These are phyloP conservation scores for Aspergillus baeticus DNA, from an alignment of 495 filamentous ascomycete genomes.

Conservation along the genomic window DNA sequence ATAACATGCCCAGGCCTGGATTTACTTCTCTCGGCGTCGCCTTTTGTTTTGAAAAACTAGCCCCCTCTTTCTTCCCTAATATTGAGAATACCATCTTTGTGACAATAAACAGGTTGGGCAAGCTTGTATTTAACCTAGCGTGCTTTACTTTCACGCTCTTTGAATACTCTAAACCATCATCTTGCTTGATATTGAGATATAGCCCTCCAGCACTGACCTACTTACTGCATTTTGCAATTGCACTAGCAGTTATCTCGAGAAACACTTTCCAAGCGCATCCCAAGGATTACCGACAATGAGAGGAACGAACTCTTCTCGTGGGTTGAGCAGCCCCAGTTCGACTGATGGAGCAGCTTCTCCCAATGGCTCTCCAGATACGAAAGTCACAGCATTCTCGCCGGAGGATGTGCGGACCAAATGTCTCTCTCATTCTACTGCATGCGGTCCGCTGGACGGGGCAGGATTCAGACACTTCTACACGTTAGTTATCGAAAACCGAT, in stretches of 20 bases:
- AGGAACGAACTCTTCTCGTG: conserved; percentile 24
- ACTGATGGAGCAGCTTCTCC: conserved; percentile 54
- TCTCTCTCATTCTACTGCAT: conserved; percentile 15
- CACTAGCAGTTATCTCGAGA: no score
- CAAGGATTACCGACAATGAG: no score
- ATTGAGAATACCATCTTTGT: not conserved
- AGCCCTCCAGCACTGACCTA: no score
- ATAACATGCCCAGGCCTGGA: not conserved
- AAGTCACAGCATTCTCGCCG: conserved; percentile 62
- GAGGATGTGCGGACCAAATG: conserved; percentile 42
- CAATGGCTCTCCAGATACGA: conserved; percentile 62
- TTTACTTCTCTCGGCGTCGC: not conserved
- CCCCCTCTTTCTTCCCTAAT: not conserved
- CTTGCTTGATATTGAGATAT: not conserved
- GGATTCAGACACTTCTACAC: conserved; percentile 20
- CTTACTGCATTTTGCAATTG: no score
- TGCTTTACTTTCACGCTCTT: not conserved
- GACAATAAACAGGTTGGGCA: not conserved
- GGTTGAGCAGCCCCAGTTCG: conserved; percentile 54
- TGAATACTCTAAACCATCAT: not conserved
- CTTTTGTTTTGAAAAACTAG: not conserved
- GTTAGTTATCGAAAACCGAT: conserved; percentile 15
- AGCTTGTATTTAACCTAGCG: not conserved
- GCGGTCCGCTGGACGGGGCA: conserved; percentile 14
- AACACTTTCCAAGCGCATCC: not conserved